Base-by-base conservation (phyloP, 1,284 basidiomycete genomes). In the Butyriboletus regius region DNA sequence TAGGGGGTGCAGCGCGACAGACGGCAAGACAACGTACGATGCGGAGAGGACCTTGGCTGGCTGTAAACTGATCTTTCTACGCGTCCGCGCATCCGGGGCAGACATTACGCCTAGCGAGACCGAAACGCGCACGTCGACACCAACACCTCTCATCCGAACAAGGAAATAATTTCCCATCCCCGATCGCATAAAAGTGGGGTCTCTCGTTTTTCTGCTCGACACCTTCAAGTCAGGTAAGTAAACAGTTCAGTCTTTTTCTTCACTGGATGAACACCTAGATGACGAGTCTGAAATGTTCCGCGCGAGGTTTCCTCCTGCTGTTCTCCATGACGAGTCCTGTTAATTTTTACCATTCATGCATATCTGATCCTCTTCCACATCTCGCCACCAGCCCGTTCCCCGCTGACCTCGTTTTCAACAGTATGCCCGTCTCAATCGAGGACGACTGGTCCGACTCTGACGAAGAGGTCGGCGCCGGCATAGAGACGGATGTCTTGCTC, bases 291-390 rank as follows among this genome's bases (percentile, higher is more conserved):
- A 90, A 70, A 61, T 59, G 65, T 63, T 62, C 58, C 60, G 58
- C 62, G 62, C 71, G 73, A 75, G 81, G 83, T 78, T 83, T 80
- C 79, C 81, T 77, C 73, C 61, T 67, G 65, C 59, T 58, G 59
- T 60, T 62, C 58, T 64, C 71, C 55, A 61, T 85, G 87, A 88
- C 78, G 87, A 88, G 62, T 73, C 72, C 60, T 63, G 67, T 64
- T 62, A 73, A 70, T 67, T 66, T 73, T 73, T 85, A 84, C 87
- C 87, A 90, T 90, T 91, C 88, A 90, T 90, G 88, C 85, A 75
- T 83, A 76, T 72, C 88, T 90, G 88, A 90, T 68, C 61, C 41
- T 37, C 39, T 26, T 55, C 51, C 48, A 51, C 52, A 51, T 60
- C 58, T 48, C 42, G 39, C 26, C 45, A 10, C 17, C 44, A 40